Percentiles rank a stretch among this genome's conserved stretches.
Conservation (phyloP, 1,139 yeast genomes). For the Yamadazyma jaroonii region DNA sequence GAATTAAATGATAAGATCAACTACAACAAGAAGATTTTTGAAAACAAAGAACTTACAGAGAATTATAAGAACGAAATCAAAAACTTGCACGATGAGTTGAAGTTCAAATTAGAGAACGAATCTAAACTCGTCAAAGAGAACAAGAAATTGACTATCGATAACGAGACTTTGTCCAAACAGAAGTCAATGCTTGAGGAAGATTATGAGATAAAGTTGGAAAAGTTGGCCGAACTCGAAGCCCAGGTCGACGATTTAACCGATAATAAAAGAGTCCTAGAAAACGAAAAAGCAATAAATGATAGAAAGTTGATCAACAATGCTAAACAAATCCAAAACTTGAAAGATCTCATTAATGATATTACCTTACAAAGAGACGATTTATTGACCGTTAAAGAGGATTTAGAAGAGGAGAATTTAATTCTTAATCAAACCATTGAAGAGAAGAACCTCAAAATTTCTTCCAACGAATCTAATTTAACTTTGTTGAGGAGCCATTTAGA, state of each 20-base stretch:
- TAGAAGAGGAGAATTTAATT: conserved; percentile 46
- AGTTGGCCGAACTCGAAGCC: conserved; percentile 48
- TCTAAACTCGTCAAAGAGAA: conserved; percentile 64
- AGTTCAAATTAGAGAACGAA: conserved; percentile 57
- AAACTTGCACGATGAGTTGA: conserved; percentile 55
- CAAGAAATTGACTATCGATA: conserved; percentile 58
- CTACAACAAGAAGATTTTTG: conserved; percentile 49
- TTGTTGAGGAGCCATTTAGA: conserved; percentile 38
- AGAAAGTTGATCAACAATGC: conserved; percentile 45
- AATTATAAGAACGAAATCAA: conserved; percentile 58
- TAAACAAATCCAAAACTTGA: conserved; percentile 51
- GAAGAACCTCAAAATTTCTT: conserved; percentile 32
- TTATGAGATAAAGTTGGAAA: conserved; percentile 46
- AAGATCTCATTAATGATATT: conserved; percentile 51
- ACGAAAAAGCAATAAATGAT: conserved; percentile 42
- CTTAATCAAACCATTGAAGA: conserved; percentile 46
- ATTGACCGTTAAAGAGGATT: conserved; percentile 41
- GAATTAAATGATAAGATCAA: conserved; percentile 50
- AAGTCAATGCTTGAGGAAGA: conserved; percentile 52
- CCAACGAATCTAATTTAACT: conserved; percentile 27
- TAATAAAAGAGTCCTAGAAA: conserved; percentile 47
- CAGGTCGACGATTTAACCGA: conserved; percentile 42
- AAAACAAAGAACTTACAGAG: conserved; percentile 41
- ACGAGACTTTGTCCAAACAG: conserved; percentile 52
- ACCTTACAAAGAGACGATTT: conserved; percentile 49